These are phyloP conservation scores for Populus hybrid DNA, from an alignment of 441 rosid species.

Conservation along the genomic window DNA sequence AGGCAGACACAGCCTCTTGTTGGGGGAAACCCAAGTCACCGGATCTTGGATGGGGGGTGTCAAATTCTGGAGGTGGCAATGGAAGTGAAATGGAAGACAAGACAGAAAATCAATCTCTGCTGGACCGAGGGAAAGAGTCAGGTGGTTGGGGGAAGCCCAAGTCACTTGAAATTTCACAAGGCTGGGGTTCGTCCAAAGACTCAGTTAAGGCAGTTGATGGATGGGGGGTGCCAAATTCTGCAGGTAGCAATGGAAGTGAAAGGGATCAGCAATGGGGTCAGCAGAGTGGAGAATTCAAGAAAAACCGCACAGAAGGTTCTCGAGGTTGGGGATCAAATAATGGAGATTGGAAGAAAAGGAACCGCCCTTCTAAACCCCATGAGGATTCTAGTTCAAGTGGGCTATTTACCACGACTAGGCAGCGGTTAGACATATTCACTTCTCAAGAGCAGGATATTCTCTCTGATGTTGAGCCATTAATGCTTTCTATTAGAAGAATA, in stretches of 20 bases:
- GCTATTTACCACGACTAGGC: slow-evolving; percentile 57
- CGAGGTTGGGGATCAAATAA: slow-evolving; percentile 45
- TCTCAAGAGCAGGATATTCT: slow-evolving; percentile 82
- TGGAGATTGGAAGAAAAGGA: slow-evolving; percentile 57
- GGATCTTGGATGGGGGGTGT: background rate
- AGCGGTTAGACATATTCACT: slow-evolving; percentile 73
- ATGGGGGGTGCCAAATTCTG: slow-evolving; percentile 10
- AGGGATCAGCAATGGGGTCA: slow-evolving; percentile 39
- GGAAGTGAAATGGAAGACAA: slow-evolving; percentile 10
- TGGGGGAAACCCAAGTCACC: too few species aligned
- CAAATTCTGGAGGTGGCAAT: slow-evolving; percentile 18
- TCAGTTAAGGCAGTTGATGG: slow-evolving; percentile 1
- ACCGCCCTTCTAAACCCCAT: slow-evolving; percentile 46
- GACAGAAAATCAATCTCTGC: too few species aligned
- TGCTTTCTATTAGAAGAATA: slow-evolving; percentile 59
- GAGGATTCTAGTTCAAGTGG: slow-evolving; percentile 34
- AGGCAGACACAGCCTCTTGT: background rate
- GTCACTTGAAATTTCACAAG: slow-evolving; percentile 12
- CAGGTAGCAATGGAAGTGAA: slow-evolving; percentile 32
- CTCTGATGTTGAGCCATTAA: slow-evolving; percentile 58
- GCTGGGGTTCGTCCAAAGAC: slow-evolving; percentile 23
- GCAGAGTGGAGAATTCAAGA: slow-evolving; percentile 34
- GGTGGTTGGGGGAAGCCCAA: slow-evolving; percentile 24
- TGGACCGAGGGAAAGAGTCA: too few species aligned
- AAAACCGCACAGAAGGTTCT: slow-evolving; percentile 37